These are phyloP conservation scores for Paramecium pentaurelia DNA, from an alignment of 73 alveolate species.

Conservation along the genomic window DNA sequence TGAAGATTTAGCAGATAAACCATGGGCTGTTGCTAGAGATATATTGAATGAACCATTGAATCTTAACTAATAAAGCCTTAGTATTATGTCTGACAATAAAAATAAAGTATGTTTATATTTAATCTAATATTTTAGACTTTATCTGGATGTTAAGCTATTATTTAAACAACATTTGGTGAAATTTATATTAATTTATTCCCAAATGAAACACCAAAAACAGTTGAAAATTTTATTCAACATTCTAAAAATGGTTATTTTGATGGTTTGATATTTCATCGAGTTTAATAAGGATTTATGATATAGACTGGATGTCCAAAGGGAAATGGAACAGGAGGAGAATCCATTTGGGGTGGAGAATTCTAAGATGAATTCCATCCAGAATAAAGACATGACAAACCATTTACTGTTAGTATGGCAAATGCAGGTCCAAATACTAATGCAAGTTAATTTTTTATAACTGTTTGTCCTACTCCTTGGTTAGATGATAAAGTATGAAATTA, in stretches of 20 bases:
- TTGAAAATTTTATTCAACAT: conserved; percentile 87
- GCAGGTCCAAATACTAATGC: conserved; percentile 95
- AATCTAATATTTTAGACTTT: not conserved
- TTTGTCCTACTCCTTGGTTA: conserved; percentile 85
- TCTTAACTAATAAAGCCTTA: conserved; percentile 4
- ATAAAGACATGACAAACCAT: conserved; percentile 89
- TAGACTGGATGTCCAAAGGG: conserved; percentile 97
- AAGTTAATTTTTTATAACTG: conserved; percentile 90
- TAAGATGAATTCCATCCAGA: conserved; percentile 93
- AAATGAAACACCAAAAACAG: conserved; percentile 87
- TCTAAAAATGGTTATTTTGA: conserved; percentile 86
- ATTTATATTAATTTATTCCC: conserved; percentile 80
- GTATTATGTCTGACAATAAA: not conserved
- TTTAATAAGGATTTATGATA: conserved; percentile 91
- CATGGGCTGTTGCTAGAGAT: conserved; percentile 43
- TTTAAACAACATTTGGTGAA: conserved; percentile 83
- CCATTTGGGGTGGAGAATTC: conserved; percentile 84
- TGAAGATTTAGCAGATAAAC: conserved; percentile 50
- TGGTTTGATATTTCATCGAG: conserved; percentile 82
- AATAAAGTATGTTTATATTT: not conserved
- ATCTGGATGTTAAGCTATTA: conserved; percentile 56
- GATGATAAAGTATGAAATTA: conserved; percentile 77
- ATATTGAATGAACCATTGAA: conserved; percentile 49
- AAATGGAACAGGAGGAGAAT: conserved; percentile 94
- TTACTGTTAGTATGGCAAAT: conserved; percentile 91